Percentiles rank a stretch among this genome's conserved stretches.
phyloP scores from a whole-genome alignment of 352 stramenopile species.

The Globisporangium recalcitrans region DNA sequence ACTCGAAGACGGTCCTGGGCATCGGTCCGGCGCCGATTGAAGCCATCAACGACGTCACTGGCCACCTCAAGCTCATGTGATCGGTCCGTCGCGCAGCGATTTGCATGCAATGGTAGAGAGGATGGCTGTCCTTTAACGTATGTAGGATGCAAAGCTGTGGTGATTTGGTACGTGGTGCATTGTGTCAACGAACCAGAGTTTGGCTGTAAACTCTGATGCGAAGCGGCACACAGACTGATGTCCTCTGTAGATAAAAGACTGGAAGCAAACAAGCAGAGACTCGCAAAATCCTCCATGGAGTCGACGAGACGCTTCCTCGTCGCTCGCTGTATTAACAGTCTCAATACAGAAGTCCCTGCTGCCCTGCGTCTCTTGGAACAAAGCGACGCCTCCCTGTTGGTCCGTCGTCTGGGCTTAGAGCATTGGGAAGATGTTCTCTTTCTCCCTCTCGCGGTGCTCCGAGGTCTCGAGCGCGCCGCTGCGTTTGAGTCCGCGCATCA shows the following conservation, averaged over 20 bases:
- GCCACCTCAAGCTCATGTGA: constrained; percentile 85
- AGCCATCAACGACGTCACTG: constrained; percentile 65
- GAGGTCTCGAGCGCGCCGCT: constrained; percentile 36
- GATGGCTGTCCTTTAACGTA: background rate
- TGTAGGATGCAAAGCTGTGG: background rate
- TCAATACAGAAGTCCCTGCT: background rate
- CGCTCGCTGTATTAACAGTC: background rate
- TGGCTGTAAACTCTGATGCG: background rate
- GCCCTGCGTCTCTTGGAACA: background rate
- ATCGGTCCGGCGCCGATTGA: constrained; percentile 72
- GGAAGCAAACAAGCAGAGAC: background rate
- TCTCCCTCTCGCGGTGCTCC: constrained; percentile 26
- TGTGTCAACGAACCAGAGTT: too few species aligned
- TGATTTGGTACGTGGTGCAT: too few species aligned
- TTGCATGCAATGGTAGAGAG: background rate
- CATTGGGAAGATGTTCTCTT: constrained; percentile 50
- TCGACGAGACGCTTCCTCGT: background rate
- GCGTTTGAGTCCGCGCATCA: constrained; percentile 30
- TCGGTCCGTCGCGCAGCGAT: background rate
- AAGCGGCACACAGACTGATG: background rate
- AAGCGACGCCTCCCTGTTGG: background rate
- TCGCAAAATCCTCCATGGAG: background rate
- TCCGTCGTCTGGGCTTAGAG: constrained; percentile 22
- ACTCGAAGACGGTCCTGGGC: constrained; percentile 80
- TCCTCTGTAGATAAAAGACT: background rate